Base-by-base conservation (phyloP, 1,139 yeast species). In the Yamadazyma jaroonii region DNA sequence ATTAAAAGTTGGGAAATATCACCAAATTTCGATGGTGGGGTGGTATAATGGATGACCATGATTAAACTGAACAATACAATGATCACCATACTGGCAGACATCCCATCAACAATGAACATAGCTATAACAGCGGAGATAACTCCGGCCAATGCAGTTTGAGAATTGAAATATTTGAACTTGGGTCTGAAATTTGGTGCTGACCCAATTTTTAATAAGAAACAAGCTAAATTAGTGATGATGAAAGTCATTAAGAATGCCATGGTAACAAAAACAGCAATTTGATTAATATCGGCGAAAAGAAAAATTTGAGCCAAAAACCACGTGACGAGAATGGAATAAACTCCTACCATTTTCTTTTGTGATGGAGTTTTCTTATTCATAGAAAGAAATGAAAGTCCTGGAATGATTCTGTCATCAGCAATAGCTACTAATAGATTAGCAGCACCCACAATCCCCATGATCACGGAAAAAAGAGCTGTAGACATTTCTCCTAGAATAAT, bases 171-270 rank as follows among this genome's bases (percentile, higher is more conserved):
- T 41, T 78, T 81, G 72, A 92, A 92, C 4, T 96, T 86, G 2
- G 98, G 98, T 50, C 98, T 69, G 60, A 92, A 92, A 57, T 92
- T 92, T 9, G 98, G 98, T 3, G 98, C 98, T 2, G 96, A 80
- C 0, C 97, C 94, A 10, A 92, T 65, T 47, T 84, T 84, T 49
- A 92, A 72, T 41, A 92, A 62, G 56, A 90, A 89, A 58, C 98
- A 92, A 1, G 98, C 97, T 46, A 90, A 61, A 53, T 92, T 92
- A 25, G 95, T 89, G 4, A 90, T 96, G 33, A 90, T 84, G 55
- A 92, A 92, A 0, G 98, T 92, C 92, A 90, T 86, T 39, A 92
- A 68, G 52, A 88, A 92, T 0, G 98, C 96, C 97, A 92, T 89
- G 2, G 97, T 90, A 42, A 92, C 90, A 53, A 89, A 84, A 0